phyloP scores from a whole-genome alignment of 1,284 basidiomycete species.

The Ustilago sp. region DNA sequence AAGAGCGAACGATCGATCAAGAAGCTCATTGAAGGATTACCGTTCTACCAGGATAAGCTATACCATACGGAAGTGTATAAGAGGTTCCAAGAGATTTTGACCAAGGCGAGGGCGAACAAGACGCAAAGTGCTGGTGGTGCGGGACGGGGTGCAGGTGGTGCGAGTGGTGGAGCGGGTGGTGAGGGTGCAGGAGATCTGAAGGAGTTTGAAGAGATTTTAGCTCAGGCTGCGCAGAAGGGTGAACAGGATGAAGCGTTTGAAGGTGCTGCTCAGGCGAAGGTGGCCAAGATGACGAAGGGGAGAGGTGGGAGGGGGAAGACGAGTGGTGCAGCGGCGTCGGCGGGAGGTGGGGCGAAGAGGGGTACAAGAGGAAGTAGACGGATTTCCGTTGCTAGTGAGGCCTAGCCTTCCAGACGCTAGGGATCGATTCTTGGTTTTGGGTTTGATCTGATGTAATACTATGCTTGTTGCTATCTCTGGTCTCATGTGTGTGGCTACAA shows the following conservation, averaged over 20 bases:
- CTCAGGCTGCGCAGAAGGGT: conserved; percentile 84
- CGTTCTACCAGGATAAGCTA: conserved; percentile 86
- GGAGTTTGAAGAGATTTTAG: conserved; percentile 77
- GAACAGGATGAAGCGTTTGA: conserved; percentile 90
- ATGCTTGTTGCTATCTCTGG: not conserved
- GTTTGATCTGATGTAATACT: conserved; percentile 11
- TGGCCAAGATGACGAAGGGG: conserved; percentile 45
- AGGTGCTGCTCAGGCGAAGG: conserved; percentile 71
- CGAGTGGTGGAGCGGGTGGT: conserved; percentile 10
- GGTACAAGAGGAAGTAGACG: conserved; percentile 27
- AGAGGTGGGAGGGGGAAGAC: conserved; percentile 24
- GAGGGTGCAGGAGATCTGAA: conserved; percentile 54
- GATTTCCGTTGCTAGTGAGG: conserved; percentile 42
- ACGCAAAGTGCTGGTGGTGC: conserved; percentile 16
- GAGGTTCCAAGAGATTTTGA: conserved; percentile 87
- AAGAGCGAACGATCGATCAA: conserved; percentile 96
- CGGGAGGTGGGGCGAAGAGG: conserved; percentile 11
- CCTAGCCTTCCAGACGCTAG: not conserved
- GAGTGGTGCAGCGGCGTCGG: conserved; percentile 12
- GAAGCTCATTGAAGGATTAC: conserved; percentile 87
- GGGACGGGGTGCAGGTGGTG: conserved; percentile 22
- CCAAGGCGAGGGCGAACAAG: conserved; percentile 72
- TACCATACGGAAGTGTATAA: conserved; percentile 86
- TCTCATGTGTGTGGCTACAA: not conserved
- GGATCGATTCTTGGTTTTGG: not conserved